Percentiles rank a stretch among this genome's conserved stretches.
These are phyloP conservation scores for Helotiales sp. DNA, from an alignment of 2,329 filamentous ascomycete species.

Conservation along the genomic window DNA sequence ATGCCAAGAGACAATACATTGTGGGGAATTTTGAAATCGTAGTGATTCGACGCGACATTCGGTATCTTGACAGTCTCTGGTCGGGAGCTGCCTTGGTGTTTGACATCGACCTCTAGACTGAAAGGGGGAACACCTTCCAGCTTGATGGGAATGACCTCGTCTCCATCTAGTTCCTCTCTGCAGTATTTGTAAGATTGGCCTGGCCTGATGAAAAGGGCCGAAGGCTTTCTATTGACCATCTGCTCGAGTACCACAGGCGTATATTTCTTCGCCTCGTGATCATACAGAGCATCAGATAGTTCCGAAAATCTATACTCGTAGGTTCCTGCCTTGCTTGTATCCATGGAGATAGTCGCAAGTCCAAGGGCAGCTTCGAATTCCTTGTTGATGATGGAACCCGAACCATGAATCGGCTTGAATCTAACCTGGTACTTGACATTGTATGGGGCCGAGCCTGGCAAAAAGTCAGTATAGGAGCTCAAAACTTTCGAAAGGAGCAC, in stretches of 20 bases:
- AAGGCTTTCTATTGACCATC: conserved; percentile 81
- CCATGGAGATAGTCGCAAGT: conserved; percentile 80
- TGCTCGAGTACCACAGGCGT: conserved; percentile 76
- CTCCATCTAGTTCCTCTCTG: conserved; percentile 78
- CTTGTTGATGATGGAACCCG: conserved; percentile 68
- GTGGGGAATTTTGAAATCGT: conserved; percentile 84
- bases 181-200: conserved; percentile 97
- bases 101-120: conserved; percentile 88
- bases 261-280: conserved; percentile 69
- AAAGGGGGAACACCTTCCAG: conserved; percentile 87
- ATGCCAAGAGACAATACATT: conserved; percentile 85
- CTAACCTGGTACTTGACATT: conserved; percentile 81
- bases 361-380: conserved; percentile 78
- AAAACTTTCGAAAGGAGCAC: conserved; percentile 34
- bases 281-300: conserved; percentile 85
- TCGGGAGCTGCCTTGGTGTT: conserved; percentile 80
- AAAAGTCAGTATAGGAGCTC: conserved; percentile 18
- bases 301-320: conserved; percentile 88
- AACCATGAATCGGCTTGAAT: conserved; percentile 70
- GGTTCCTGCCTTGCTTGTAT: conserved; percentile 79
- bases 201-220: conserved; percentile 80
- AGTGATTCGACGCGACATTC: conserved; percentile 74
- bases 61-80: conserved; percentile 83
- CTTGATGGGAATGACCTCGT: conserved; percentile 86
- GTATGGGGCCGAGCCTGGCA: conserved; percentile 75